Conservation (phyloP, 495 filamentous ascomycete species). For the Oleoguttula mirabilis region DNA sequence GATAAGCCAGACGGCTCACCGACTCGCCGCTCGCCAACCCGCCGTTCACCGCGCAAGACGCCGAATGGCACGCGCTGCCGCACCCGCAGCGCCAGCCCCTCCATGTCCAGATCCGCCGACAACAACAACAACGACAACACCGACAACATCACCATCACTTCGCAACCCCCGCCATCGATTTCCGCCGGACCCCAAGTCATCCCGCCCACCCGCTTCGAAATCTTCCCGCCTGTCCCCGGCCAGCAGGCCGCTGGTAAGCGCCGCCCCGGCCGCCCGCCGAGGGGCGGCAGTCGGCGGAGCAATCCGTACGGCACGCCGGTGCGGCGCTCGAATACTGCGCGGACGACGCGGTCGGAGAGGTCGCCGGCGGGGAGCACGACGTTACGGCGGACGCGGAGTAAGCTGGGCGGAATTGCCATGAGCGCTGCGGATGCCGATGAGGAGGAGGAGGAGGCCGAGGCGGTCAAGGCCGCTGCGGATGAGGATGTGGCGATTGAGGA, state of each 20-base stretch:
- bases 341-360: neutral
- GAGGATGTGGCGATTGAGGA: conserved; percentile 10
- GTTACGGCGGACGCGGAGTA: conserved; percentile 29
- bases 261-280: conserved; percentile 38
- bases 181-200: conserved; percentile 42
- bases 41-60: conserved; percentile 14
- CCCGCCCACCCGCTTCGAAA: conserved; percentile 68
- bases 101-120: neutral
- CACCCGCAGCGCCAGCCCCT: neutral
- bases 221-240: conserved; percentile 67
- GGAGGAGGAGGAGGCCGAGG: conserved; percentile 11
- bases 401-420: conserved; percentile 26
- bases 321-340: conserved; percentile 8
- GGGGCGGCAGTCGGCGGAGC: conserved; percentile 19
- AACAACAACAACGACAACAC: no score
- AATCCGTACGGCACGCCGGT: conserved; percentile 14
- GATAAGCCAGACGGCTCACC: neutral
- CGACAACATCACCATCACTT: no score
- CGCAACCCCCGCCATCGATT: conserved; percentile 5
- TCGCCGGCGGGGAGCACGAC: neutral
- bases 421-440: conserved; percentile 19
- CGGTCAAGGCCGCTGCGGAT: conserved; percentile 5
- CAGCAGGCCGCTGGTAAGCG: conserved; percentile 23
- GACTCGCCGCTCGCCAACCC: neutral
- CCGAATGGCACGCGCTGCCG: conserved; percentile 17